Conservation (phyloP, 352 stramenopile species). For the Phytophthora fragariaefolia region DNA sequence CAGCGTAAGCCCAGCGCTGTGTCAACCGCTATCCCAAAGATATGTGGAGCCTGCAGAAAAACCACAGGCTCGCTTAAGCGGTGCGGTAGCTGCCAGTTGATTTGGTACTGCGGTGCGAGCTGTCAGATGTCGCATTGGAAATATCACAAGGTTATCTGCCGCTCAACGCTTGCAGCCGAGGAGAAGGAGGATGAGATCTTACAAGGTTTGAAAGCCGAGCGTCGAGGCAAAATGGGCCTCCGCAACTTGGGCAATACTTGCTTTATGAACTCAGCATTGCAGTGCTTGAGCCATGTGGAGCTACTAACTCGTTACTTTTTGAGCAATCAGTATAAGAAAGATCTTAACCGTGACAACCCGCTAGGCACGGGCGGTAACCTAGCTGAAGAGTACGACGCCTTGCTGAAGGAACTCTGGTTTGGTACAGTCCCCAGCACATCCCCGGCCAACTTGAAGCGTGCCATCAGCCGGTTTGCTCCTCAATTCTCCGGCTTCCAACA, state of each 20-base stretch:
- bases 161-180: constrained; percentile 38
- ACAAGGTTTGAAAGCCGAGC: constrained; percentile 53
- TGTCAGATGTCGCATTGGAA: constrained; percentile 88
- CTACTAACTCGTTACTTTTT: constrained; percentile 95
- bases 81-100: constrained; percentile 75
- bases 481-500: constrained; percentile 99
- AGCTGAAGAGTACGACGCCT: constrained; percentile 93
- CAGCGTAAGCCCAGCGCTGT: constrained; percentile 37
- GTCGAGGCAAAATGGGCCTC: constrained; percentile 80
- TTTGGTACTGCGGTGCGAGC: constrained; percentile 77
- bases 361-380: constrained; percentile 95
- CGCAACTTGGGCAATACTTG: constrained; percentile 84
- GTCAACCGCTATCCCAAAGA: constrained; percentile 48
- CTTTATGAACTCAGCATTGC: constrained; percentile 85
- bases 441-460: constrained; percentile 72
- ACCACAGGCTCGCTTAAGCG: constrained; percentile 60
- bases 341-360: constrained; percentile 97
- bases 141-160: constrained; percentile 75
- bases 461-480: constrained; percentile 91
- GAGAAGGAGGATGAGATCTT: constrained; percentile 56
- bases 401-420: constrained; percentile 96
- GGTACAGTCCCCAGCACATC: constrained; percentile 82
- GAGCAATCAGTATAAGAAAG: constrained; percentile 90
- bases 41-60: constrained; percentile 71
- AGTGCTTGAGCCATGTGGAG: constrained; percentile 94